These are phyloP conservation scores for Acer campestre DNA, from an alignment of 345 rosid species.

Conservation along the genomic window DNA sequence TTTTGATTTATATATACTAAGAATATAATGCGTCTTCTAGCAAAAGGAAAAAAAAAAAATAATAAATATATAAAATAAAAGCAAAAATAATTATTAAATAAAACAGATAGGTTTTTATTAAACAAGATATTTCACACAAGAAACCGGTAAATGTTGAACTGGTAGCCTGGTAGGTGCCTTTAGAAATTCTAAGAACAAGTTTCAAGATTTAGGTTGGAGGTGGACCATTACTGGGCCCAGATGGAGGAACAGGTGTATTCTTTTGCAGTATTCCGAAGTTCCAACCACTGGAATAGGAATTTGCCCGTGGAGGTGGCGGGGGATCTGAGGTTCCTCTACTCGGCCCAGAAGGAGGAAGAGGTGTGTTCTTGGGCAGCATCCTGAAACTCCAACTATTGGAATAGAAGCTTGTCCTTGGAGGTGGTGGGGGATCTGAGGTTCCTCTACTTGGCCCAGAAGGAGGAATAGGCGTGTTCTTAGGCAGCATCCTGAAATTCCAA, in stretches of 20 bases:
- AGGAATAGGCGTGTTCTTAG: background rate
- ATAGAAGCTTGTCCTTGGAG: background rate
- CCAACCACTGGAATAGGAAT: background rate
- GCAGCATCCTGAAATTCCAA: background rate
- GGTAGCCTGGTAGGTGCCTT: too few relatives aligned
- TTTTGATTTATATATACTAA: too few relatives aligned
- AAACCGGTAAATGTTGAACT: too few relatives aligned
- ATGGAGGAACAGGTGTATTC: background rate
- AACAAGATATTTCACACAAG: too few relatives aligned
- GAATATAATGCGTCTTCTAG: too few relatives aligned
- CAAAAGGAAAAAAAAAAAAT: too few relatives aligned
- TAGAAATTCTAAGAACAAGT: too few relatives aligned
- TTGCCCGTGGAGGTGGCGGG: background rate
- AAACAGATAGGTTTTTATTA: too few relatives aligned
- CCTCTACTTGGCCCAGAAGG: background rate
- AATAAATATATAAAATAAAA: too few relatives aligned
- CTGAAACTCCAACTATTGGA: background rate
- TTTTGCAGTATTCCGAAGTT: background rate
- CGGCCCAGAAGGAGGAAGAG: conserved; percentile 6
- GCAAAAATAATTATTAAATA: too few relatives aligned
- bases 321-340: background rate
- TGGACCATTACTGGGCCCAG: background rate
- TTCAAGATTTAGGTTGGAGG: too few relatives aligned
- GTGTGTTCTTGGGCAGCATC: background rate
- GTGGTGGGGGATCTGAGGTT: background rate